Conservation (phyloP, 257 asterid genomes). For the Echium plantagineum region DNA sequence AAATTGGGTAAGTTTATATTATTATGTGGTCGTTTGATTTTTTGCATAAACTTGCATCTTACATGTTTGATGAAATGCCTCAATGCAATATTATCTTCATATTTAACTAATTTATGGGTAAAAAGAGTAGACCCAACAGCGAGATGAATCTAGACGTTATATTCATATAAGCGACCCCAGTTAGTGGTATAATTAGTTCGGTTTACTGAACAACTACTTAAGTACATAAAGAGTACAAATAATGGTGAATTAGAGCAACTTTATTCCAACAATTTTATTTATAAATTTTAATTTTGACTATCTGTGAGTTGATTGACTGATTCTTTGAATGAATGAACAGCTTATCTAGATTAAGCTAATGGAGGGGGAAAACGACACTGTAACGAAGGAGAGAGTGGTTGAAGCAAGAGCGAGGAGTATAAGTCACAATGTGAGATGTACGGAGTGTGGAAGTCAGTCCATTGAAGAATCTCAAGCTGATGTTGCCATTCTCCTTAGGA, state of each 20-base stretch:
- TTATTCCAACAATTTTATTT: too few relatives aligned
- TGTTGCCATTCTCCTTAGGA: constrained; percentile 74
- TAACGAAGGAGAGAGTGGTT: constrained; percentile 48
- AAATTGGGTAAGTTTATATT: too few relatives aligned
- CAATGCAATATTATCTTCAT: too few relatives aligned
- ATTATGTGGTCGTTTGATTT: too few relatives aligned
- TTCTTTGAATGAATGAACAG: not conserved
- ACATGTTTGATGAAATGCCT: not conserved
- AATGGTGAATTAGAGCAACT: too few relatives aligned
- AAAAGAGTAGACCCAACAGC: too few relatives aligned
- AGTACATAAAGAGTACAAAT: too few relatives aligned
- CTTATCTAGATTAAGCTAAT: constrained; percentile 12
- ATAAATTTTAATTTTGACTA: not conserved
- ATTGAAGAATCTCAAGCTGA: constrained; percentile 97
- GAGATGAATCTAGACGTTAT: too few relatives aligned
- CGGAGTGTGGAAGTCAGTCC: constrained; percentile 95
- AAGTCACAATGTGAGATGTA: constrained; percentile 92
- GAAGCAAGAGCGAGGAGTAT: constrained; percentile 88
- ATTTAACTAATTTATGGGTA: too few relatives aligned
- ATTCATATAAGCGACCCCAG: too few relatives aligned
- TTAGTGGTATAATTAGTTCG: too few relatives aligned
- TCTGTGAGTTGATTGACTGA: not conserved
- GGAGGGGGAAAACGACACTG: constrained; percentile 47
- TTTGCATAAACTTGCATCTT: constrained; percentile 5
- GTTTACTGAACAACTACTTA: too few relatives aligned